Base-by-base conservation (phyloP, 1,284 basidiomycete species). In the Marasmius oreades region DNA sequence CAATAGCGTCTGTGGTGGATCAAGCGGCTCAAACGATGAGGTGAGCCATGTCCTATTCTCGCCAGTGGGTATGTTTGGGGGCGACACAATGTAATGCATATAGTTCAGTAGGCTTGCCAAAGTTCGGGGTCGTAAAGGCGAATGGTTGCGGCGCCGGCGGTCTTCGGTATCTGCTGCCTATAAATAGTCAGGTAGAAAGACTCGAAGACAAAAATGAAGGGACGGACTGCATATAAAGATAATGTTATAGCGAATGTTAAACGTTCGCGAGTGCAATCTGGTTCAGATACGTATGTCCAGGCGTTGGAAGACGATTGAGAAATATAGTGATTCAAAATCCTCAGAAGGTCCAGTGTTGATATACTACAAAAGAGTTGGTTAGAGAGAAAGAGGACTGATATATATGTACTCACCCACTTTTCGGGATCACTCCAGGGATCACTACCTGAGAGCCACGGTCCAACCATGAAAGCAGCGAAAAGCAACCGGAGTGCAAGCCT, bases 381-480 rank as follows among this genome's bases (percentile, higher is more conserved):
- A 39, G 5, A 23, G 22, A 26, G 11, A 26, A 4, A 33, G 28
- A 33, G 28, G 11, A 18, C 18, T 14, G 37, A 23, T 20, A 20
- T 34, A 23, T 4, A 2, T 18, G n/a, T 10, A 10, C 28, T 10
- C 28, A 39, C 33, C 18, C 31, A 57, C 59, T 54, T 57, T 26
- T 52, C n/a, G 5, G 33, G 34, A 23, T 52, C 50, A 20, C 8
- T 57, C 65, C 65, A 67, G 12, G 59, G 56, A 55, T 63, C 53
- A 4, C 46, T 54, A 10, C 59, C 54, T 33, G 56, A 63, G 10
- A 83, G 59, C 26, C 75, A 72, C 8, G 79, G 77, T n/a, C 64
- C 67, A 53, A 90, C 66, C 22, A 89, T 73, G 62, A 81, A 78
- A 24, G 72, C 74, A 5, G 76, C 81, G 61, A 86, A 84, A 31